Evolutionary conservation across 805 yeast species (phyloP), one percentile per base, ranked within the genome.

Genomic region (Saturnispora dispora): DNA sequence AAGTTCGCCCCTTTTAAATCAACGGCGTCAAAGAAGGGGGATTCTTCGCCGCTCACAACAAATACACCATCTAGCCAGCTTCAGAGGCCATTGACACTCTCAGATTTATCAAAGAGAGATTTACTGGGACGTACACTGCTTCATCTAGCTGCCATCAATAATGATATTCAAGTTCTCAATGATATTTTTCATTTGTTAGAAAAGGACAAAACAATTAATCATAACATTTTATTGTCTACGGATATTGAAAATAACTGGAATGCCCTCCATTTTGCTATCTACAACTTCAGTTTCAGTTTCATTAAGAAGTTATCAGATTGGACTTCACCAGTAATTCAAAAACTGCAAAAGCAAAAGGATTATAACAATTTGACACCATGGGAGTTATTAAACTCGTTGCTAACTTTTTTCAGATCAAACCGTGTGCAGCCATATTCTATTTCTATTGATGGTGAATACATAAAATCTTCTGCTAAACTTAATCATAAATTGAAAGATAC

Each of bases 221-320:
- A 74, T 17, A 60, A 77, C 22, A 79, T 81, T 49, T 57, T 74
- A 2, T 58, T 67, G 3, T 59, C 75, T 0, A 66, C 71, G 2
- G 96, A 90, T 63, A 70, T 70, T 48, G 96, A 89, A 64, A 87
- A 79, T 61, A 85, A 88, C 2, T 89, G 95, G 84, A 85, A 86
- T 42, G 79, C 88, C 25, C 70, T 90, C 28, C 96, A 90, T 64
- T 77, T 81, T 53, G 79, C 88, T 4, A 68, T 85, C 13, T 78
- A 71, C 56, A 68, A 76, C 55, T 85, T 81, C 33, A 72, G 83
- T 50, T 66, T 83, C 41, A 60, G 74, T 18, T 76, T 84, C 60
- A 81, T 83, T 9, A 74, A 72, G 49, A 64, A 66, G 7, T 56
- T 81, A 9, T 50, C 78, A 9, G 51, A 59, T 4, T 53, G 32